Conservation (phyloP, 768 basidiomycete genomes). For the Sarcodon sp. region DNA sequence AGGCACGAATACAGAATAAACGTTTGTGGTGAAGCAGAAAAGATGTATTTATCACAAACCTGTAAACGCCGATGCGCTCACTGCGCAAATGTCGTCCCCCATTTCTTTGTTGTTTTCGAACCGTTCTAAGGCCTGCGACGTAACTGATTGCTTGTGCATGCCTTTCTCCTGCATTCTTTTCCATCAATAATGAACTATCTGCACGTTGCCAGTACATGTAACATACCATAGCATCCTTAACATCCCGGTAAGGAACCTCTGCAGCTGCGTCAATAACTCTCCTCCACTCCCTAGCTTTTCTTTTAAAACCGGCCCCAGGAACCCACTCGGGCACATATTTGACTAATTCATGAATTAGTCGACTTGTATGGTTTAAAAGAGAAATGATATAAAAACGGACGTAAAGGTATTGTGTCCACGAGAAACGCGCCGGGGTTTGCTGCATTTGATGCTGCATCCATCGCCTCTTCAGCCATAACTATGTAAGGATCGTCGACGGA, state of each 20-base stretch:
- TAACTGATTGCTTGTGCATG: not conserved
- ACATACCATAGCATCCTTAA: conserved; percentile 21
- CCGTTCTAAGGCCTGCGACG: conserved; percentile 29
- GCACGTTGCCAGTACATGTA: not conserved
- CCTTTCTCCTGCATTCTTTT: not conserved
- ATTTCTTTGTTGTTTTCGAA: conserved; percentile 6
- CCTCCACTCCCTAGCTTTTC: conserved; percentile 1
- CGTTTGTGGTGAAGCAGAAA: no score
- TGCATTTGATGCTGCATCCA: not conserved
- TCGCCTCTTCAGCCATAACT: not conserved
- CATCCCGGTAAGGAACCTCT: conserved; percentile 6
- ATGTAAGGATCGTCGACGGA: not conserved
- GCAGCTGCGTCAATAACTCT: conserved; percentile 3
- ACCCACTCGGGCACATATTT: conserved; percentile 10
- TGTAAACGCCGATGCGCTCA: not conserved
- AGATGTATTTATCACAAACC: not conserved
- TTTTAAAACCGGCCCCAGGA: conserved; percentile 10
- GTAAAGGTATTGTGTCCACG: not conserved
- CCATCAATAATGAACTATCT: not conserved
- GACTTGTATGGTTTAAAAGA: not conserved
- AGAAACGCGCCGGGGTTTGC: not conserved
- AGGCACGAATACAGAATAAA: not conserved
- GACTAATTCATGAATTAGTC: conserved; percentile 1
- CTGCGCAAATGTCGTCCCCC: conserved; percentile 5
- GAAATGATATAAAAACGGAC: not conserved